These are phyloP conservation scores for Salix udensis DNA, from an alignment of 345 rosid species.

Conservation along the genomic window DNA sequence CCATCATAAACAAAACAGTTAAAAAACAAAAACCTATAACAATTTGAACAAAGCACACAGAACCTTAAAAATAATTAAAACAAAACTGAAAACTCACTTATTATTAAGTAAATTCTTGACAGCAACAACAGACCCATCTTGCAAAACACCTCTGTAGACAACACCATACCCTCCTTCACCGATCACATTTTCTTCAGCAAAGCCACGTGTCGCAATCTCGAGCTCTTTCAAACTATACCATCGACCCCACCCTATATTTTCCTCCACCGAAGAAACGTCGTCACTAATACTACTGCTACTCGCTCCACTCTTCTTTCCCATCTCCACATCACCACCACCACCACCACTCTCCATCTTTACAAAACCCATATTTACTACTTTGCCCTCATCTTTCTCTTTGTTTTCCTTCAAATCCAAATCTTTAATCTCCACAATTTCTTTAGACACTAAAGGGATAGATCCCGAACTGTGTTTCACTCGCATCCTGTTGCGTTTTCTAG, in stretches of 20 bases:
- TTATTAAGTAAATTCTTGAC: conserved; percentile 87
- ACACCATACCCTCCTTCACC: conserved; percentile 98
- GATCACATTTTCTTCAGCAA: conserved; percentile 69
- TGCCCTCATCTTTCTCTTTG: conserved; percentile 21
- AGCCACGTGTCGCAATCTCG: conserved; percentile 77
- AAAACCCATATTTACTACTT: conserved; percentile 21
- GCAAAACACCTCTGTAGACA: conserved; percentile 70
- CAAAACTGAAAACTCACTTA: conserved; percentile 47
- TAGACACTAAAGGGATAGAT: conserved; percentile 63
- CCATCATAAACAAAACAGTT: background rate
- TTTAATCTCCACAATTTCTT: conserved; percentile 67
- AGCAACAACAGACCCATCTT: conserved; percentile 77
- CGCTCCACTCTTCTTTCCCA: conserved; percentile 26
- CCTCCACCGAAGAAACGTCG: conserved; percentile 37
- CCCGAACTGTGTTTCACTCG: conserved; percentile 71
- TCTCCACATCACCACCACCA: conserved; percentile 11
- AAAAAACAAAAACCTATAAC: background rate
- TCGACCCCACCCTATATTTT: conserved; percentile 85
- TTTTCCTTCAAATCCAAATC: conserved; percentile 32
- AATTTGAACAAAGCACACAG: conserved; percentile 7
- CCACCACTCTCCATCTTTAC: conserved; percentile 19
- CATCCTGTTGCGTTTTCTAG: conserved; percentile 48
- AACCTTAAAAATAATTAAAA: background rate
- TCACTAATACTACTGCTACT: conserved; percentile 47
- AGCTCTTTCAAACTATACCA: conserved; percentile 87